Conservation (phyloP, 768 basidiomycete species). For the Tricholoma matsutake region DNA sequence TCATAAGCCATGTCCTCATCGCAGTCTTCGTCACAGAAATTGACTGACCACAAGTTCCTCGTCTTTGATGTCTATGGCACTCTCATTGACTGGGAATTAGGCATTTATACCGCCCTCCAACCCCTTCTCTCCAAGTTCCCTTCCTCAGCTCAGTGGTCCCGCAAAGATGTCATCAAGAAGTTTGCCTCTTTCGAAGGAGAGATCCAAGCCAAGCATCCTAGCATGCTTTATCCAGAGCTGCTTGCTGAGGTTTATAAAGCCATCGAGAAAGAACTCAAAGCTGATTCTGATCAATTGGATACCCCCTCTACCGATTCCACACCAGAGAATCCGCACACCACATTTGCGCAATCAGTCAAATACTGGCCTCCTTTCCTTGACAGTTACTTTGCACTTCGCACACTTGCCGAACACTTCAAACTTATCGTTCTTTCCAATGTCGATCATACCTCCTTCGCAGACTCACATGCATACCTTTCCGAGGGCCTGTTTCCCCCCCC, state of each 20-base stretch:
- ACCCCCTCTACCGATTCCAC: conserved; percentile 6
- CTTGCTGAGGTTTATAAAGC: conserved; percentile 47
- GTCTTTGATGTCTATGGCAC: conserved; percentile 81
- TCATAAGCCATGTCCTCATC: neutral
- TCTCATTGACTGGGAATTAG: conserved; percentile 75
- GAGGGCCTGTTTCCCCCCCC: conserved; percentile 27
- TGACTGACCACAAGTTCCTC: conserved; percentile 50
- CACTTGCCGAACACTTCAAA: conserved; percentile 60
- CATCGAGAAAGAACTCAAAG: conserved; percentile 34
- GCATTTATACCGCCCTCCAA: conserved; percentile 52
- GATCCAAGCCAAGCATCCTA: conserved; percentile 55
- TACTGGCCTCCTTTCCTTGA: conserved; percentile 70
- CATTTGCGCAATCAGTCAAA: conserved; percentile 58
- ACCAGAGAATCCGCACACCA: conserved; percentile 31
- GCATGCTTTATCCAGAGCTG: conserved; percentile 58
- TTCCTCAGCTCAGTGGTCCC: conserved; percentile 41
- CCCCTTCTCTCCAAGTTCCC: conserved; percentile 48
- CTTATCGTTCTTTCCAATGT: conserved; percentile 77
- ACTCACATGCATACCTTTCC: conserved; percentile 56
- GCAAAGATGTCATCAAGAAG: conserved; percentile 48
- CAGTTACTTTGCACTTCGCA: conserved; percentile 54
- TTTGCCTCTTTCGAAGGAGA: conserved; percentile 53
- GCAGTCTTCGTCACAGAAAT: conserved; percentile 15
- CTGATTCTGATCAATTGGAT: conserved; percentile 19
- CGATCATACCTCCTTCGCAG: conserved; percentile 58